These are phyloP conservation scores for Diaporthe citriasiana DNA, from an alignment of 2,329 filamentous ascomycete genomes.

Conservation along the genomic window DNA sequence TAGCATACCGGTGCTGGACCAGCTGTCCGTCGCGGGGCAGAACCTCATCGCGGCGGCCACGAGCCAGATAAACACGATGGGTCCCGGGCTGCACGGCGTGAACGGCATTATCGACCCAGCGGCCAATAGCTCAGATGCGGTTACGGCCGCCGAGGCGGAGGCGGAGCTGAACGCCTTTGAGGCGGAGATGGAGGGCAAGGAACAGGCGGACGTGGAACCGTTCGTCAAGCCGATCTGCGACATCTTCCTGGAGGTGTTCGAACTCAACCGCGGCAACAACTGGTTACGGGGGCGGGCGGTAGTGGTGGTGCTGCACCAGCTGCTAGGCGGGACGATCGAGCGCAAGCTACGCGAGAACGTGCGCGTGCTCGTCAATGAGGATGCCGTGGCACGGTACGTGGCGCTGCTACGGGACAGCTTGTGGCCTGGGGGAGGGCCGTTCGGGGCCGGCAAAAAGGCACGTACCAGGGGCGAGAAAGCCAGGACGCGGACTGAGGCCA, in stretches of 20 bases:
- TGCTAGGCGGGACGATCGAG: constrained; percentile 96
- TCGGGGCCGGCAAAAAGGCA: constrained; percentile 59
- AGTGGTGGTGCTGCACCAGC: constrained; percentile 94
- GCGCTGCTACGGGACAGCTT: constrained; percentile 79
- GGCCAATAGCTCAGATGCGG: constrained; percentile 64
- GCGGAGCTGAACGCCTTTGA: constrained; percentile 93
- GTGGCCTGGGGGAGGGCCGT: constrained; percentile 78
- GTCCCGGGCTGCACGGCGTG: constrained; percentile 20
- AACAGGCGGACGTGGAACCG: constrained; percentile 76
- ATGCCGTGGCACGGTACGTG: constrained; percentile 83
- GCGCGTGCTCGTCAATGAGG: constrained; percentile 80
- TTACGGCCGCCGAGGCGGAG: constrained; percentile 82
- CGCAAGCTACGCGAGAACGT: constrained; percentile 92
- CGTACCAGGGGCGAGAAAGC: constrained; percentile 81
- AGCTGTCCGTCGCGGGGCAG: constrained; percentile 92
- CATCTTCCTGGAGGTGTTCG: constrained; percentile 95
- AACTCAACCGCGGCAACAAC: constrained; percentile 94
- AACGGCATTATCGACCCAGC: constrained; percentile 54
- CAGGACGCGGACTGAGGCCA: constrained; percentile 87
- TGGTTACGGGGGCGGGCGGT: constrained; percentile 97
- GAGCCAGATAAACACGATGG: constrained; percentile 70
- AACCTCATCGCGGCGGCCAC: constrained; percentile 86
- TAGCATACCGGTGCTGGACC: constrained; percentile 95
- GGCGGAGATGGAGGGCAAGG: constrained; percentile 84
- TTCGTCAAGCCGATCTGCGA: constrained; percentile 99